Base-by-base conservation (phyloP, 2,329 filamentous ascomycete species). In the Ophiocordyceps camponoti-leonardi region DNA sequence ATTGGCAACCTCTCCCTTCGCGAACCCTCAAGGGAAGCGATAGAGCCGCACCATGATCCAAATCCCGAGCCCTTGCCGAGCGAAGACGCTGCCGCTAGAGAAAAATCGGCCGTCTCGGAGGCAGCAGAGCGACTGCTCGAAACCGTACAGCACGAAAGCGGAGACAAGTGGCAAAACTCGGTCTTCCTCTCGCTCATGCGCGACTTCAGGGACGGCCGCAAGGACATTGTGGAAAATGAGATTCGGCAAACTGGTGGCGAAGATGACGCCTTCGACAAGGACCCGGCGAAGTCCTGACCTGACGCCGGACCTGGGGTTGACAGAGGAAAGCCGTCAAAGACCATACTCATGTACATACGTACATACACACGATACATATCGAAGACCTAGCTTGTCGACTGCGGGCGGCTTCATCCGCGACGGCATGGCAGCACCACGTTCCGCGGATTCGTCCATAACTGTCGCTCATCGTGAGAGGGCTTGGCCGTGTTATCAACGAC, bases 81-180 rank as follows among this genome's bases (percentile, higher is more conserved):
- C 30, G 42, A 44, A 6, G 42, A 45, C 5, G 23, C 28, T 12
- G 39, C 44, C 3, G 20, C 48, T 30, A 57, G 55, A 43, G 46
- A 49, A 44, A 61, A 59, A 39, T 63, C 62, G 1, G 63, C 62
- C 20, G 62, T 68, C 2, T 61, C 66, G 2, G 63, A 67, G 46
- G 65, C 65, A 0, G 66, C 66, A 7, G 60, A 65, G 48, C 59
- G 63, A 20, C 60, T 68, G 1, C 57, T 68, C 33, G 62, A 67
- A 42, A 61, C 62, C 2, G 66, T 68, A 22, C 57, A 65, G 50
- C 65, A 68, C 45, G 66, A 68, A 49, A 55, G 58, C 41, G 64
- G 65, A 40, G 66, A 68, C 10, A 68, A 68, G 50, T 68, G 66
- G 66, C 65, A 66, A 49, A 66, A 68, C 41, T 68, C 66, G 0